Conservation (phyloP, 2,329 filamentous ascomycete genomes). For the Fusarium redolens region DNA sequence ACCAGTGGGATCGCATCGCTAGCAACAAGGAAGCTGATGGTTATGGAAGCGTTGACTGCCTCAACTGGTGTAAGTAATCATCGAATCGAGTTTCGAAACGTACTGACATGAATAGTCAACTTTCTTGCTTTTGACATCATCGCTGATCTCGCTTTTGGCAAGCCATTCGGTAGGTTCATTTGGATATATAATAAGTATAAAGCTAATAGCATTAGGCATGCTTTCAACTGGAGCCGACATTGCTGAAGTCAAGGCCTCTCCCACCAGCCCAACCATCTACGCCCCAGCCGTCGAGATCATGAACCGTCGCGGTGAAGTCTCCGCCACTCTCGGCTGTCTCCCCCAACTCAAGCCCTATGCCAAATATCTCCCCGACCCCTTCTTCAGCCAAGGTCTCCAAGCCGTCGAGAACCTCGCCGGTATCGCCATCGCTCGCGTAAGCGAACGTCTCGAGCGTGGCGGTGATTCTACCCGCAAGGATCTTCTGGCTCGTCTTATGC, state of each 20-base stretch:
- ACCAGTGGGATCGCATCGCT: conserved; percentile 75
- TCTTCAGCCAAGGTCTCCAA: conserved; percentile 79
- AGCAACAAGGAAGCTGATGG: conserved; percentile 66
- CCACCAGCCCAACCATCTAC: conserved; percentile 71
- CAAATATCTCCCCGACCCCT: conserved; percentile 82
- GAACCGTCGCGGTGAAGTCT: conserved; percentile 89
- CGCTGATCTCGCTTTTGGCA: conserved; percentile 62
- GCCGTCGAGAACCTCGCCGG: conserved; percentile 86
- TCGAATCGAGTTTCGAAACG: rapidly evolving
- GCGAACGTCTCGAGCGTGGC: conserved; percentile 75
- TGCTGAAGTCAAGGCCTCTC: conserved; percentile 75
- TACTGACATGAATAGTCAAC: conserved; percentile 46
- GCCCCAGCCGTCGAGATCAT: conserved; percentile 89
- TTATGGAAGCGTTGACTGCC: conserved; percentile 73
- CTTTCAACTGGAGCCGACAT: conserved; percentile 79
- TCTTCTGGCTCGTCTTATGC: conserved; percentile 84
- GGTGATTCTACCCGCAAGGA: conserved; percentile 75
- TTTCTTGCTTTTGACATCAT: conserved; percentile 66
- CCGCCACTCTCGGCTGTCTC: conserved; percentile 79
- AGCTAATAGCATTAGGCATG: conserved; percentile 62
- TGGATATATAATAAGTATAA: too few relatives aligned
- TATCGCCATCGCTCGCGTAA: conserved; percentile 87
- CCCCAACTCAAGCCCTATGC: conserved; percentile 83
- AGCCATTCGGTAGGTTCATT: conserved; percentile 54
- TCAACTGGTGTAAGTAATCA: conserved; percentile 71